These are phyloP conservation scores for Akanthomyces dipterigenus DNA, from an alignment of 2,329 filamentous ascomycete genomes.

Conservation along the genomic window DNA sequence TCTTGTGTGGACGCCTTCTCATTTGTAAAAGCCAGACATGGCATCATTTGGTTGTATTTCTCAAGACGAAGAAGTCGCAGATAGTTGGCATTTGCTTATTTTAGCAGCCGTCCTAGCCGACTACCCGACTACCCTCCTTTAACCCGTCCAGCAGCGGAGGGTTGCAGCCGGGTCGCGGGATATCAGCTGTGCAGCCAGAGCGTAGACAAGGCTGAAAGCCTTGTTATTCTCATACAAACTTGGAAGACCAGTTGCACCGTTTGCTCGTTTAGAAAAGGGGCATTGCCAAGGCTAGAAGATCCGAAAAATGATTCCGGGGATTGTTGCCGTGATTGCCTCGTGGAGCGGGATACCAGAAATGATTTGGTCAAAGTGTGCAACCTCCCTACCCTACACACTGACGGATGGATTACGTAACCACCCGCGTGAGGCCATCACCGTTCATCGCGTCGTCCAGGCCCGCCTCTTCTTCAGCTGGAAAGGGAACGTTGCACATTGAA, in stretches of 20 bases:
- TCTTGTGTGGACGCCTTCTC: neutral
- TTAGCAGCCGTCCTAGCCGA: too few species aligned
- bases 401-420: constrained; percentile 3
- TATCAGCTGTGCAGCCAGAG: too few species aligned
- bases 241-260: too few species aligned
- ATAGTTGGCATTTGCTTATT: neutral
- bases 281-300: too few species aligned
- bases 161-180: too few species aligned
- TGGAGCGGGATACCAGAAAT: neutral
- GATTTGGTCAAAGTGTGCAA: neutral
- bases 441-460: neutral
- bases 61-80: neutral
- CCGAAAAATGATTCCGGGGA: too few species aligned
- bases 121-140: too few species aligned
- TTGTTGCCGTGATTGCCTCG: too few species aligned
- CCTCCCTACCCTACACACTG: neutral
- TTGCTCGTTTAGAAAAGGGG: too few species aligned
- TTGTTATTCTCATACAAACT: too few species aligned
- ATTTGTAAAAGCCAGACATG: neutral
- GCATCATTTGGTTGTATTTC: neutral
- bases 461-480: neutral
- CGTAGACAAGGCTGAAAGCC: too few species aligned
- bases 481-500: neutral
- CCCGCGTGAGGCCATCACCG: constrained; percentile 3
- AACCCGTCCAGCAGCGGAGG: too few species aligned